Percentiles rank a stretch among this genome's conserved stretches.
Conservation (phyloP, 176 grass and related monocot genomes). For the Oryza australiensis region DNA sequence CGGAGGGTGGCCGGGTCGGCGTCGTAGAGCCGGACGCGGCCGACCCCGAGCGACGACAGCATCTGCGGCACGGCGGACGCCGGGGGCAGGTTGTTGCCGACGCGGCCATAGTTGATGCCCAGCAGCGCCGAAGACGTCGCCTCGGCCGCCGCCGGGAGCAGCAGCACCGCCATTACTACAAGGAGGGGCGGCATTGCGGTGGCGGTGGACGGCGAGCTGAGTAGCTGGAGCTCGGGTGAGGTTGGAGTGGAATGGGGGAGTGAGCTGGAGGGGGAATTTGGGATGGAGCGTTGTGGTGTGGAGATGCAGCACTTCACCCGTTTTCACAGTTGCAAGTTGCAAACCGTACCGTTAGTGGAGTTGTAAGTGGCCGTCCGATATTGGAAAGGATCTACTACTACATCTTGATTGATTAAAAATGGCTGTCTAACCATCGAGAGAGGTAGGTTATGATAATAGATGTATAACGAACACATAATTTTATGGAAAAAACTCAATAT, state of each 20-base stretch:
- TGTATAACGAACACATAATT: too few species aligned
- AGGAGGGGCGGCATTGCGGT: slow-evolving; percentile 32
- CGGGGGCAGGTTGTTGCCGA: slow-evolving; percentile 67
- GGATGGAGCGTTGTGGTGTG: too few species aligned
- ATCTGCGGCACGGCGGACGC: slow-evolving; percentile 34
- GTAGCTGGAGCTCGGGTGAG: neutral
- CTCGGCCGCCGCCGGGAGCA: slow-evolving; percentile 15
- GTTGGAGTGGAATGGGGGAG: neutral
- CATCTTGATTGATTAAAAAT: too few species aligned
- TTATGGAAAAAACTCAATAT: too few species aligned
- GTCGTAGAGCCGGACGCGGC: slow-evolving; percentile 71
- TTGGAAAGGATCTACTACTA: too few species aligned
- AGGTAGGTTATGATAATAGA: too few species aligned
- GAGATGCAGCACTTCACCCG: too few species aligned
- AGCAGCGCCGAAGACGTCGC: slow-evolving; percentile 56
- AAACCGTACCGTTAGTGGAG: too few species aligned
- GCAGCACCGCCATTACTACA: slow-evolving; percentile 1
- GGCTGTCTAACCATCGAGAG: too few species aligned
- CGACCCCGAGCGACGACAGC: slow-evolving; percentile 48
- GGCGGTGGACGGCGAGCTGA: neutral
- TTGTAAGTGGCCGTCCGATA: too few species aligned
- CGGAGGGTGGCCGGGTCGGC: slow-evolving; percentile 49
- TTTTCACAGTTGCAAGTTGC: too few species aligned
- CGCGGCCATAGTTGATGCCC: slow-evolving; percentile 77
- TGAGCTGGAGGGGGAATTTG: too few species aligned